Evolutionary conservation across 2,329 filamentous ascomycete genomes (phyloP), one percentile per base, ranked within the genome.

Genomic region (Trichoderma koningii): DNA sequence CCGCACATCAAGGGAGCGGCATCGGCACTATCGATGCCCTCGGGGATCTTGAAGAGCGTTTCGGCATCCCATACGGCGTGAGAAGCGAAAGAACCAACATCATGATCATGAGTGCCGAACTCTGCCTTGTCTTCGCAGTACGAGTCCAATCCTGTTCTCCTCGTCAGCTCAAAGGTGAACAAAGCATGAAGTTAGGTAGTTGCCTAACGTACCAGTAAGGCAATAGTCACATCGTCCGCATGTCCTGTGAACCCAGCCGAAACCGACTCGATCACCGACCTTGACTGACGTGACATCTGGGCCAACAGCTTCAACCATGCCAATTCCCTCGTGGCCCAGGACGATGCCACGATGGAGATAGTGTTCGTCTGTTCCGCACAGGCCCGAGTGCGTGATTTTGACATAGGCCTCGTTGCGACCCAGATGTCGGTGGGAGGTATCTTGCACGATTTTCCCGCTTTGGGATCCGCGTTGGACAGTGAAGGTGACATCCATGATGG

Each of bases 1-100:
- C 90, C 91, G 75, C 91, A 94, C 70, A 93, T 82, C 88, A 92
- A 91, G 4, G 89, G 89, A 3, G 89, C 91, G 0, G 88, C 89
- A 50, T 86, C 76, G 56, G 77, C 78, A 61, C 80, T 82, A 4
- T 80, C 72, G 42, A 94, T 83, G 55, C 81, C 84, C 28, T 91
- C 89, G 14, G 91, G 91, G 68, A 94, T 93, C 72, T 87, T 41
- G 47, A 48, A 45, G 1, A 67, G 30, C 3, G 38, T 38, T 12
- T 57, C 41, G 1, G 63, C 55, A 50, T 78, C 71, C 72, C 82
- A 80, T 60, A 84, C 74, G 21, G 76, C 77, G 65, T 77, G 75
- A 9, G 76, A 74, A 3, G 77, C 73, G 55, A 82, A 78, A n/a
- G 77, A 77, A 26, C 80, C 81, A 68, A 81, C 76, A 64, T 81